Evolutionary conservation across 129 eudicot genomes (phyloP).

Genomic region (Flaveria ramosissima): DNA sequence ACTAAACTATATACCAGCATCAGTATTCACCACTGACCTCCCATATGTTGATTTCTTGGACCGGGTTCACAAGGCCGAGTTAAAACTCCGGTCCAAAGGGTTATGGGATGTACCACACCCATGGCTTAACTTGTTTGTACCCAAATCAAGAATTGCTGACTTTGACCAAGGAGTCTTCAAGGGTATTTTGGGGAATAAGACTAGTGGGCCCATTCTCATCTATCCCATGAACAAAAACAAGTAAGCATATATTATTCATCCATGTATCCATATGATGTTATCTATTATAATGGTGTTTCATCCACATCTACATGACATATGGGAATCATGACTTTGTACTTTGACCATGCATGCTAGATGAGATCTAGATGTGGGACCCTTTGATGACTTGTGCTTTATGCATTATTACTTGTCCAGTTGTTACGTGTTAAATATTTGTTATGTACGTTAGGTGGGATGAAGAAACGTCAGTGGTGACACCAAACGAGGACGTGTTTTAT

Average conservation of each 20-base stretch:
- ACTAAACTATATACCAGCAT: conserved; percentile 61
- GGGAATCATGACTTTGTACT: conserved; percentile 31
- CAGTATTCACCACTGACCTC: conserved; percentile 75
- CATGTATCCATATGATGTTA: conserved; percentile 30
- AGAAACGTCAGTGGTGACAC: conserved; percentile 66
- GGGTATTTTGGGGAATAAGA: conserved; percentile 87
- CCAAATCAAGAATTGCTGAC: conserved; percentile 77
- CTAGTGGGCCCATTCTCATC: conserved; percentile 89
- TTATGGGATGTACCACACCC: conserved; percentile 96
- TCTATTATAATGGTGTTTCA: conserved; percentile 30
- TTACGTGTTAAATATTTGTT: neutral
- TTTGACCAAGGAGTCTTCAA: conserved; percentile 82
- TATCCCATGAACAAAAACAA: conserved; percentile 94
- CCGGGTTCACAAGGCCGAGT: conserved; percentile 98
- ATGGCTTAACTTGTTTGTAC: conserved; percentile 85
- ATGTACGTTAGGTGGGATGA: conserved; percentile 61
- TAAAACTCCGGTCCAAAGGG: conserved; percentile 85
- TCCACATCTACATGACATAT: conserved; percentile 39
- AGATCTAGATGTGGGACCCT: conserved; percentile 44
- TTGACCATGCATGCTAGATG: conserved; percentile 35
- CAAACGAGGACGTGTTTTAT: conserved; percentile 78
- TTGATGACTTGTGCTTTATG: conserved; percentile 12
- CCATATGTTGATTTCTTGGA: conserved; percentile 76
- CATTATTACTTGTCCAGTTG: neutral
- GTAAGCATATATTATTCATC: conserved; percentile 46